Percentiles rank a stretch among this genome's conserved stretches.
Evolutionary conservation across 2,329 filamentous ascomycete genomes (phyloP).

Genomic region (Rhinocladiella similis): DNA sequence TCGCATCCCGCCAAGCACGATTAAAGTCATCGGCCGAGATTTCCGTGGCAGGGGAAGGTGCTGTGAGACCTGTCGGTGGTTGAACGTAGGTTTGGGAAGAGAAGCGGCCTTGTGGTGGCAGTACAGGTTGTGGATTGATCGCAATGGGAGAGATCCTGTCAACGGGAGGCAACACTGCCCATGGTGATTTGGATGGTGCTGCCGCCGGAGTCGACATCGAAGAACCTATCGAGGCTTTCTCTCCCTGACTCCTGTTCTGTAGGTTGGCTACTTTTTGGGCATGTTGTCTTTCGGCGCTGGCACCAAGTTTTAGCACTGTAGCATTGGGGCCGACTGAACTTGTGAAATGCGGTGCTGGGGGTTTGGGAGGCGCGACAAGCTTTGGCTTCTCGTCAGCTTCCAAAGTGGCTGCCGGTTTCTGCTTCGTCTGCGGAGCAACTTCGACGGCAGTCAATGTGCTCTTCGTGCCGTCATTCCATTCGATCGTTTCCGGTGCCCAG

Average conservation of each 20-base stretch:
- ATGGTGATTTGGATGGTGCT: constrained; percentile 81
- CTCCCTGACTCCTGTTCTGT: constrained; percentile 30
- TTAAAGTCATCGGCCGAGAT: constrained; percentile 94
- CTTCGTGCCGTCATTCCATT: constrained; percentile 70
- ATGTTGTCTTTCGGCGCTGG: constrained; percentile 46
- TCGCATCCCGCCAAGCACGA: constrained; percentile 76
- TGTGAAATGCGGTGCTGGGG: constrained; percentile 37
- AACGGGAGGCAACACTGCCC: constrained; percentile 82
- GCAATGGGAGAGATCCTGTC: constrained; percentile 73
- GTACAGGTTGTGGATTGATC: constrained; percentile 54
- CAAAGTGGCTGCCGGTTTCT: constrained; percentile 27
- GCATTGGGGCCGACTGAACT: constrained; percentile 51
- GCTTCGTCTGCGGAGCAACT: constrained; percentile 22
- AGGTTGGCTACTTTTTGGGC: constrained; percentile 44
- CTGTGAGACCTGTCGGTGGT: constrained; percentile 73
- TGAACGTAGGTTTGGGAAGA: constrained; percentile 54
- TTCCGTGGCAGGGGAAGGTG: constrained; percentile 66
- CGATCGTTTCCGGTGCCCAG: constrained; percentile 63
- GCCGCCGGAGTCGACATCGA: constrained; percentile 49
- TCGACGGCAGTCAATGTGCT: constrained; percentile 56
- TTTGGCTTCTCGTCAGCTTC: constrained; percentile 29
- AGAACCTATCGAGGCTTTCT: constrained; percentile 53
- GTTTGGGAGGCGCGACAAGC: constrained; percentile 29
- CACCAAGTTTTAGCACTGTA: constrained; percentile 50
- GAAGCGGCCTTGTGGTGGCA: constrained; percentile 49